phyloP scores from a whole-genome alignment of 1,139 yeast species.

The Starmera stellimalicola region DNA sequence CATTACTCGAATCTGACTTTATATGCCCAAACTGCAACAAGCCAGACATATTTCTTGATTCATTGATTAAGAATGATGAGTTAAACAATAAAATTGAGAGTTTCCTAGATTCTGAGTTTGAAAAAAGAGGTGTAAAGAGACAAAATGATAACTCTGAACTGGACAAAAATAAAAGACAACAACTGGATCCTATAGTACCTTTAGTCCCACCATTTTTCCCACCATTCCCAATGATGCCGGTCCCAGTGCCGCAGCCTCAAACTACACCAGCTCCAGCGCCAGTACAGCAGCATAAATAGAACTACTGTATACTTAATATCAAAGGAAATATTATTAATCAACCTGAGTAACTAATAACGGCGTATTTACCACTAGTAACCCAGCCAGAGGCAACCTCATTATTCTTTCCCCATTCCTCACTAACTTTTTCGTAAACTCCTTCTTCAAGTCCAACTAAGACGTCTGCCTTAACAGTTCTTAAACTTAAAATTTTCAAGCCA shows the following conservation, averaged over 20 bases:
- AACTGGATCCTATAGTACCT: slow-evolving; percentile 8
- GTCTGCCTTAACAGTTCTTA: slow-evolving; percentile 95
- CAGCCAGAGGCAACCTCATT: slow-evolving; percentile 57
- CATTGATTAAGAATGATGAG: slow-evolving; percentile 51
- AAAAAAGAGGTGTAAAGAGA: slow-evolving; percentile 18
- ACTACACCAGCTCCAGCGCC: slow-evolving; percentile 1
- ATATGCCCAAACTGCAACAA: slow-evolving; percentile 81
- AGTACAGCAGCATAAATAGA: background rate
- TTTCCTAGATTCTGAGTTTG: slow-evolving; percentile 31
- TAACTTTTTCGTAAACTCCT: slow-evolving; percentile 65
- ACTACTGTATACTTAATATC: background rate
- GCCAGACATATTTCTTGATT: slow-evolving; percentile 69
- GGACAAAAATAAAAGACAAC: slow-evolving; percentile 6
- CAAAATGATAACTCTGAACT: slow-evolving; percentile 1
- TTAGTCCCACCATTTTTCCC: slow-evolving; percentile 5
- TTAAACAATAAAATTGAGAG: slow-evolving; percentile 44
- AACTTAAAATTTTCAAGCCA: slow-evolving; percentile 56
- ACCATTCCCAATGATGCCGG: slow-evolving; percentile 4
- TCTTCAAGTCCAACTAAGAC: slow-evolving; percentile 79
- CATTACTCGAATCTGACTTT: slow-evolving; percentile 74
- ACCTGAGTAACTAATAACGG: slow-evolving; percentile 58
- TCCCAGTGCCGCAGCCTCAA: slow-evolving; percentile 5
- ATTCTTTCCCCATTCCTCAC: slow-evolving; percentile 39
- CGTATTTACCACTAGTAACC: slow-evolving; percentile 89
- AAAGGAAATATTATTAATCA: slow-evolving; percentile 14